These are phyloP conservation scores for Eruca vesicaria DNA, from an alignment of 441 rosid species.

Conservation along the genomic window DNA sequence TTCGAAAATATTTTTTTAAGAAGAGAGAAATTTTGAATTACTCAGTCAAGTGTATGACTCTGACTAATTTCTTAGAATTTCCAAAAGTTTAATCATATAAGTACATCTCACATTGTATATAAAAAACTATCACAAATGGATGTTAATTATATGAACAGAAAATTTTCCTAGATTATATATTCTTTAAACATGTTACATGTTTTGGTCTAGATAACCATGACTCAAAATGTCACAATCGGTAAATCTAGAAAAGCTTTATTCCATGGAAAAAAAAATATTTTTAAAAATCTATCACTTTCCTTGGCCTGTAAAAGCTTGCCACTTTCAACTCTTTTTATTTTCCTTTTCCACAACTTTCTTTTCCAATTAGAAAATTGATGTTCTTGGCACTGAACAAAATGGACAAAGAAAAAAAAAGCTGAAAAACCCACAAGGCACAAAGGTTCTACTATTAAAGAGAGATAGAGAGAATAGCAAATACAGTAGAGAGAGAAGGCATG, in stretches of 20 bases:
- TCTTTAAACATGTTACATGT: not conserved
- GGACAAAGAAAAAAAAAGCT: slow-evolving; percentile 1
- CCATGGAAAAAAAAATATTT: not conserved
- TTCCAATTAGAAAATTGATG: slow-evolving; percentile 37
- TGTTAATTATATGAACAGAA: not conserved
- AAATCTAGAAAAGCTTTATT: slow-evolving; percentile 32
- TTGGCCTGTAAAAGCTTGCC: slow-evolving; percentile 30
- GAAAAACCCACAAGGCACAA: slow-evolving; percentile 25
- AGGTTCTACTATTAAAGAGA: slow-evolving; percentile 19
- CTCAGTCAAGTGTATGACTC: not conserved
- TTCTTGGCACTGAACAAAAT: slow-evolving; percentile 38
- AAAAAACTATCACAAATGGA: not conserved
- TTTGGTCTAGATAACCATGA: slow-evolving; percentile 24
- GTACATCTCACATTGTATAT: slow-evolving; percentile 7
- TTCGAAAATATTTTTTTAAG: not conserved
- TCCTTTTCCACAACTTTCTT: slow-evolving; percentile 14
- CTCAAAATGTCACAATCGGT: slow-evolving; percentile 45
- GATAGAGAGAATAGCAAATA: slow-evolving; percentile 19
- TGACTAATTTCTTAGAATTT: not conserved
- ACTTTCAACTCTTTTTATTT: slow-evolving; percentile 14
- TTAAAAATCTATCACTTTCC: slow-evolving; percentile 22
- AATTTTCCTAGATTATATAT: not conserved
- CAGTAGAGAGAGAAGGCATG: slow-evolving; percentile 50
- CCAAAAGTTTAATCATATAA: not conserved
- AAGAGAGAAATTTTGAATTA: not conserved